A percentile compares a stretch with the other conserved stretches of the same genome.
phyloP scores from a whole-genome alignment of 768 basidiomycete genomes.

The Roridomyces roridus region DNA sequence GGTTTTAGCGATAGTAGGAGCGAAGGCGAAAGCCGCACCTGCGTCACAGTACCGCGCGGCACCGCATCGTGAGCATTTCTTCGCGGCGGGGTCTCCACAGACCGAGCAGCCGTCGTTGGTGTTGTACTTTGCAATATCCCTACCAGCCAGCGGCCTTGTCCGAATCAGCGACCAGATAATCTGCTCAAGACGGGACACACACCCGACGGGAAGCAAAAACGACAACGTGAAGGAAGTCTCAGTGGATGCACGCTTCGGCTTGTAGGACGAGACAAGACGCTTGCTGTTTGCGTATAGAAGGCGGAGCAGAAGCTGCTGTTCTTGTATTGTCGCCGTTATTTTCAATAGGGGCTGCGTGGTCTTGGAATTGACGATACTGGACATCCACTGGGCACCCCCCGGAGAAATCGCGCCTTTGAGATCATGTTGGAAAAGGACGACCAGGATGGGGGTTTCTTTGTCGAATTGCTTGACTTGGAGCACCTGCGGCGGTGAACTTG shows the following conservation, averaged over 20 bases:
- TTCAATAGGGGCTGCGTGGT: not conserved
- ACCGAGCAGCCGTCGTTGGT: constrained; percentile 21
- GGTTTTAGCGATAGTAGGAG: not conserved
- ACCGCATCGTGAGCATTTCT: constrained; percentile 21
- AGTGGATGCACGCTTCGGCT: constrained; percentile 16
- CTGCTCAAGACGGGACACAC: not conserved
- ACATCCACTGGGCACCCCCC: constrained; percentile 4
- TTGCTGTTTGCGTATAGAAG: constrained; percentile 21
- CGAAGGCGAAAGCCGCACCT: not conserved
- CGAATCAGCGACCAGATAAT: not conserved
- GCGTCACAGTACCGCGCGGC: constrained; percentile 21
- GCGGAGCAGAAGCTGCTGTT: constrained; percentile 23
- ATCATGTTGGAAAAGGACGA: constrained; percentile 6
- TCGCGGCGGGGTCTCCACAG: constrained; percentile 20
- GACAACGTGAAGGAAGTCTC: constrained; percentile 16
- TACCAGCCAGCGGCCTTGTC: constrained; percentile 9
- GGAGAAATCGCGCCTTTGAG: constrained; percentile 4
- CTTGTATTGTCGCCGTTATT: constrained; percentile 17
- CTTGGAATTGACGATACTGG: not conserved
- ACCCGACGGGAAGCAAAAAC: constrained; percentile 25
- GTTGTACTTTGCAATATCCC: constrained; percentile 17
- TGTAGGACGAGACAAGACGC: constrained; percentile 8
- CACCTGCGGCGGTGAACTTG: not conserved
- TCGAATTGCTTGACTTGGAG: constrained; percentile 14
- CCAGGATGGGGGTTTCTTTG: constrained; percentile 7